phyloP scores from a whole-genome alignment of 2,329 filamentous ascomycete species.

The Didymella exigua region DNA sequence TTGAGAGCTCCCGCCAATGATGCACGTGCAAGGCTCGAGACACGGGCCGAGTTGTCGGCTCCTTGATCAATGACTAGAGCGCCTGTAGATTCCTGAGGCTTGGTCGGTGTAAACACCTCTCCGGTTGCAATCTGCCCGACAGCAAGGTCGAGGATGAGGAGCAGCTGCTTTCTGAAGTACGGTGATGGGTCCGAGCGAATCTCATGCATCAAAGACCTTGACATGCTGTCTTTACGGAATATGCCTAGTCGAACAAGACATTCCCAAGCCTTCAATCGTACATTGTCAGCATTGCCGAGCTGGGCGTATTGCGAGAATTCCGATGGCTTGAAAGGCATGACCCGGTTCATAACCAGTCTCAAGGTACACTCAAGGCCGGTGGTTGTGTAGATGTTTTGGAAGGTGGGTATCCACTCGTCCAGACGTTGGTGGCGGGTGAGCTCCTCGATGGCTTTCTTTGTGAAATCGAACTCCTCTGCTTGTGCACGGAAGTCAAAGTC shows the following conservation, averaged over 20 bases:
- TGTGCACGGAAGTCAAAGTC: constrained; percentile 55
- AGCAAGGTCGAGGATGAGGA: constrained; percentile 59
- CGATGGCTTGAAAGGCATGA: constrained; percentile 58
- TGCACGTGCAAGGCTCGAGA: constrained; percentile 60
- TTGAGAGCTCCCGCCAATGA: constrained; percentile 64
- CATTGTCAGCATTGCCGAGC: constrained; percentile 63
- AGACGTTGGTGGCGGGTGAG: constrained; percentile 68
- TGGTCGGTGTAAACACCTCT: constrained; percentile 46
- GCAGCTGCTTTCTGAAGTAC: constrained; percentile 60
- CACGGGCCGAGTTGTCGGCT: constrained; percentile 48
- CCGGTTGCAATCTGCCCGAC: constrained; percentile 65
- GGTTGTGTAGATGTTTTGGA: constrained; percentile 67
- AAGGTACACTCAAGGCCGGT: constrained; percentile 66
- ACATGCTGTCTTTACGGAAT: constrained; percentile 55
- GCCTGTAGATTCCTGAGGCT: constrained; percentile 42
- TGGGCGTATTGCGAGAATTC: constrained; percentile 68
- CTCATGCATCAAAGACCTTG: constrained; percentile 63
- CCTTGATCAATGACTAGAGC: constrained; percentile 65
- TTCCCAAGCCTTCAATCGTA: constrained; percentile 64
- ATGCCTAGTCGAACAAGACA: constrained; percentile 63
- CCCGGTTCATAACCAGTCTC: constrained; percentile 59
- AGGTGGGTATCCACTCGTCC: constrained; percentile 70
- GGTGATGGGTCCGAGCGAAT: constrained; percentile 64
- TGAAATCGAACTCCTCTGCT: constrained; percentile 59
- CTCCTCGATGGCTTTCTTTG: constrained; percentile 63